Evolutionary conservation across 2,329 filamentous ascomycete genomes (phyloP), one percentile per base, ranked within the genome.

Genomic region (Colletotrichum liaoningense): DNA sequence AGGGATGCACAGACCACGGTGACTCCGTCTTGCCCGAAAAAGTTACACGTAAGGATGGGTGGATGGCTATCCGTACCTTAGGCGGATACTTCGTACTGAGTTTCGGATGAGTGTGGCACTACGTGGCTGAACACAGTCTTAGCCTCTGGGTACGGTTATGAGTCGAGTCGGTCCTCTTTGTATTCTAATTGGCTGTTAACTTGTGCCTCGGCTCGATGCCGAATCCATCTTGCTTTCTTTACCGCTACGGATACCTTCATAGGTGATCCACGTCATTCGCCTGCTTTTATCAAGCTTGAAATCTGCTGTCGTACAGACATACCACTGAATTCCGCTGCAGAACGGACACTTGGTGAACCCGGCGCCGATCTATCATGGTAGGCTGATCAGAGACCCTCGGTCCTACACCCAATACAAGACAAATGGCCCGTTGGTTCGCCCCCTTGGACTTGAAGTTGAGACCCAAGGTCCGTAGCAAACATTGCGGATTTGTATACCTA

Each of bases 331-430:
- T 9, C 55, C 46, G 28, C 5, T 52, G 46, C 60, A 70, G 16
- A 60, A 57, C 70, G 67, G 56, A 57, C 60, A 63, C 35, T 70
- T 60, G 60, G 67, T 64, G 55, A 65, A 60, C 67, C 67, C 70
- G 49, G 49, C 30, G n/a, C 70, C 70, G 70, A 70, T 73, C 66
- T 57, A n/a, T 56, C 46, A 58, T 49, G 28, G 22, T n/a, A 28
- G 35, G 42, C 33, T 46, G 14, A 63, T 65, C 16, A 65, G 26
- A 28, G n/a, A 56, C 12, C 56, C 30, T 66, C 60, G 49, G 60
- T 70, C 46, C 60, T 30, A 68, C 42, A n/a, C 67, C 56, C 8
- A 70, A 66, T 26, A 49, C 42, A n/a, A 49, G 42, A 49, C 42
- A 49, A 49, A 49, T 49, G 16, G 42, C 19, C 42, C 42, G 42